phyloP scores from a whole-genome alignment of 2,329 filamentous ascomycete genomes.

The Phoma sp. region DNA sequence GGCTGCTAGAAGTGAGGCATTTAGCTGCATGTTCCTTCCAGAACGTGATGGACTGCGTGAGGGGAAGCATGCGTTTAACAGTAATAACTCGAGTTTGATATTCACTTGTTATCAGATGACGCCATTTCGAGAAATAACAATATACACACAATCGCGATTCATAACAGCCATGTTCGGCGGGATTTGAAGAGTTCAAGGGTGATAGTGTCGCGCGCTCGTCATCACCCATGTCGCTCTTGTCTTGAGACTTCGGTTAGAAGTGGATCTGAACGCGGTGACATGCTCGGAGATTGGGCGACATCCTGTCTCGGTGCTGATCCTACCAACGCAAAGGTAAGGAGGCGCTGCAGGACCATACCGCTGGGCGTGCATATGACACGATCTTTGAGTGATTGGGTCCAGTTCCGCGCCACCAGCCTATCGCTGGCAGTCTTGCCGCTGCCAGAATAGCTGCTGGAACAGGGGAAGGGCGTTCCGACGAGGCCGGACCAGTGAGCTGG shows the following conservation, averaged over 20 bases:
- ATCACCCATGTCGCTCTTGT: background rate
- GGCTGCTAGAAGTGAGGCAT: constrained; percentile 6
- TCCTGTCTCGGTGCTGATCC: constrained; percentile 10
- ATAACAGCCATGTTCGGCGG: background rate
- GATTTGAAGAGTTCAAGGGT: background rate
- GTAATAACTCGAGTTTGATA: too few relatives aligned
- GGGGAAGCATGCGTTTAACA: too few relatives aligned
- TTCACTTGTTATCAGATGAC: background rate
- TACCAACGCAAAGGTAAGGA: constrained; percentile 14
- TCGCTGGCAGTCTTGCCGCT: constrained; percentile 9
- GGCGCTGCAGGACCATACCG: constrained; percentile 10
- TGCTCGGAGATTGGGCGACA: constrained; percentile 8
- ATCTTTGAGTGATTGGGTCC: constrained; percentile 4
- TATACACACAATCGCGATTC: background rate
- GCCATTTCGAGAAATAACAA: background rate
- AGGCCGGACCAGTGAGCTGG: constrained; percentile 14
- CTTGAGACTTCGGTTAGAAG: background rate
- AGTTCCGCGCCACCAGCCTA: constrained; percentile 1
- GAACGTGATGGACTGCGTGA: constrained; percentile 5
- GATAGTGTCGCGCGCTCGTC: too few relatives aligned
- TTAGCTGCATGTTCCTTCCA: constrained; percentile 6
- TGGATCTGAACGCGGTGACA: background rate
- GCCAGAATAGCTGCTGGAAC: background rate
- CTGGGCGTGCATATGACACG: constrained; percentile 9
- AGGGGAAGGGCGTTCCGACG: constrained; percentile 1